phyloP scores from a whole-genome alignment of 108 stramenopile species.

The Asterionellopsis glacialis region DNA sequence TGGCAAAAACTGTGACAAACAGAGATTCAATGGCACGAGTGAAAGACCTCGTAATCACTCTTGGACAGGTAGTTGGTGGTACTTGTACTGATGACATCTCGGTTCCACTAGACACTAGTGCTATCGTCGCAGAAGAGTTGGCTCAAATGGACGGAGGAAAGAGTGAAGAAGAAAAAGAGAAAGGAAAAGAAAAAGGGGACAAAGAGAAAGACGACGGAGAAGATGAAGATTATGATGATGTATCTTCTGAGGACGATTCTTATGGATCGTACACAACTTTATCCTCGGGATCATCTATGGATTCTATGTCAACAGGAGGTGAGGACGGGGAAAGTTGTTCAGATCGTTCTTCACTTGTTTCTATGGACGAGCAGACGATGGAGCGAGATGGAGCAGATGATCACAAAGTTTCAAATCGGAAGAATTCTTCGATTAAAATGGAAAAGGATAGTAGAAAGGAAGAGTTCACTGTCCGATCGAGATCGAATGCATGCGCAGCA shows the following conservation, averaged over 20 bases:
- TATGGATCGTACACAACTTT: constrained; percentile 1
- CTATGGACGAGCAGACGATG: no score
- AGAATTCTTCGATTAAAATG: constrained; percentile 28
- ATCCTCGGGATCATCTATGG: not conserved
- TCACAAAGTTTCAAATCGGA: not conserved
- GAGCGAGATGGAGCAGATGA: no score
- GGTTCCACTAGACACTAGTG: not conserved
- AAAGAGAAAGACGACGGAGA: not conserved
- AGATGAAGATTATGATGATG: constrained; percentile 19
- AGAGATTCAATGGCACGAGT: constrained; percentile 44
- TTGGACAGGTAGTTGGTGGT: constrained; percentile 26
- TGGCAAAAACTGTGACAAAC: constrained; percentile 63
- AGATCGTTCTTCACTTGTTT: not conserved
- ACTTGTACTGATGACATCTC: not conserved
- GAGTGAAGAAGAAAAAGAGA: constrained; percentile 15
- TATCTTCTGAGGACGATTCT: constrained; percentile 8
- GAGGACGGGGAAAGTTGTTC: not conserved
- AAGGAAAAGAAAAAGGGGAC: not conserved
- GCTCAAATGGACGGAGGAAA: no score
- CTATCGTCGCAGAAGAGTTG: no score
- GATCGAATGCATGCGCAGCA: constrained; percentile 77
- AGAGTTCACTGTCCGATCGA: constrained; percentile 36
- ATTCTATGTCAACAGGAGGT: not conserved
- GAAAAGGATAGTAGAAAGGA: constrained; percentile 32
- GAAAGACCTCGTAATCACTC: constrained; percentile 29